These are phyloP conservation scores for Hygrocybe coccinea DNA, from an alignment of 768 basidiomycete species.

Conservation along the genomic window DNA sequence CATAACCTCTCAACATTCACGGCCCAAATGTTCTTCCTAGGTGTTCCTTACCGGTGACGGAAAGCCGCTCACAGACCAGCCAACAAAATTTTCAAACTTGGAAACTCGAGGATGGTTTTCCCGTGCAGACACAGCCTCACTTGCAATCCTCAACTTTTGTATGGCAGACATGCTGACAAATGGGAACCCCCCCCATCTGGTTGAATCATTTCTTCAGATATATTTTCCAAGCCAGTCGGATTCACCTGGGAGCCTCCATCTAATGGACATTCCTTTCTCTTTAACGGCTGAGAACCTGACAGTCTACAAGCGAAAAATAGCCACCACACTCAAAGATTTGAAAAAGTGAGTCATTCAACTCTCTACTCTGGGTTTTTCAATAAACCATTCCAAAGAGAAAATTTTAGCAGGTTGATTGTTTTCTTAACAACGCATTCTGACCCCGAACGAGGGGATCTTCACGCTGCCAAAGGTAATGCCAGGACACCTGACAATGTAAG, in stretches of 20 bases:
- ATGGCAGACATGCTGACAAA: background rate
- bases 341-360: background rate
- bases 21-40: background rate
- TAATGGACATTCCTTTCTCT: too few relatives aligned
- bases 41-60: background rate
- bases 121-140: background rate
- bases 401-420: background rate
- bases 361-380: background rate
- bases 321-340: too few relatives aligned
- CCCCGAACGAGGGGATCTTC: background rate
- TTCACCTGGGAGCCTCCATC: background rate
- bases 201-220: background rate
- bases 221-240: background rate
- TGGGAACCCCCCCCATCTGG: background rate
- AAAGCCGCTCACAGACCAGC: background rate
- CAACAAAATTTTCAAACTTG: background rate
- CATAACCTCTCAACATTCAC: too few relatives aligned
- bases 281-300: too few relatives aligned
- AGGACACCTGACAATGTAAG: background rate
- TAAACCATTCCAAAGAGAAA: background rate
- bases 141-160: background rate
- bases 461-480: background rate
- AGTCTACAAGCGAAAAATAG: too few relatives aligned
- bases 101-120: background rate
- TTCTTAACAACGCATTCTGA: background rate